These are phyloP conservation scores for Amniculicola lignicola DNA, from an alignment of 495 filamentous ascomycete species.

Conservation along the genomic window DNA sequence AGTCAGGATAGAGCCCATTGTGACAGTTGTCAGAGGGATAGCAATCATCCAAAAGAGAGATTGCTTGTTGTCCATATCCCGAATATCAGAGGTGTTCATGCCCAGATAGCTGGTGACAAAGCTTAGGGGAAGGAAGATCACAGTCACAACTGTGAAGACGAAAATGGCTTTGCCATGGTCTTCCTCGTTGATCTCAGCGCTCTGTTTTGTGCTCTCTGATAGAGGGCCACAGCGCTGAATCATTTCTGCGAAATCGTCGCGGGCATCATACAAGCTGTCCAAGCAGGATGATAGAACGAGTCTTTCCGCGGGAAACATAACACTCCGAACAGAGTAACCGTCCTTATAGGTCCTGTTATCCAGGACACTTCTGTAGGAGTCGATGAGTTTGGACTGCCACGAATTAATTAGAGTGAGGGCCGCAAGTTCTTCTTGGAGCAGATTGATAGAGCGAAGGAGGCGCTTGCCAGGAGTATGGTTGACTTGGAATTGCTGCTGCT, in stretches of 20 bases:
- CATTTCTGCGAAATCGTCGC: slow-evolving; percentile 21
- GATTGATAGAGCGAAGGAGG: slow-evolving; percentile 30
- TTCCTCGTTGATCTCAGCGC: slow-evolving; percentile 30
- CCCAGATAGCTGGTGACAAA: slow-evolving; percentile 32
- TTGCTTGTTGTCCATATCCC: slow-evolving; percentile 34
- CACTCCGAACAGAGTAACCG: slow-evolving; percentile 7
- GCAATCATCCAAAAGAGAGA: slow-evolving; percentile 36
- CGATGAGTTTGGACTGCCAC: slow-evolving; percentile 25
- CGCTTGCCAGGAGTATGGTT: slow-evolving; percentile 29
- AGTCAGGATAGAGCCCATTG: slow-evolving; percentile 13
- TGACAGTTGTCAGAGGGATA: slow-evolving; percentile 30
- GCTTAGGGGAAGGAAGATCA: slow-evolving; percentile 34
- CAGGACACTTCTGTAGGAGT: slow-evolving; percentile 15
- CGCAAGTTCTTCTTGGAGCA: slow-evolving; percentile 30
- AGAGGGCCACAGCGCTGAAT: slow-evolving; percentile 21
- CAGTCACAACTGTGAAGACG: slow-evolving; percentile 34
- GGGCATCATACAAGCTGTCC: not conserved
- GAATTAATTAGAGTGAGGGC: slow-evolving; percentile 15
- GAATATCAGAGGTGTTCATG: slow-evolving; percentile 36
- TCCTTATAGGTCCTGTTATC: slow-evolving; percentile 10
- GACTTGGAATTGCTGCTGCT: slow-evolving; percentile 25
- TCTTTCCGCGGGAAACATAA: slow-evolving; percentile 14
- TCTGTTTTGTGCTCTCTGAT: slow-evolving; percentile 28
- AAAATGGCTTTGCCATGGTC: slow-evolving; percentile 36
- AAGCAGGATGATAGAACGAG: slow-evolving; percentile 20